Evolutionary conservation across 495 filamentous ascomycete species (phyloP).

Genomic region (Aspergillus ellipticus): DNA sequence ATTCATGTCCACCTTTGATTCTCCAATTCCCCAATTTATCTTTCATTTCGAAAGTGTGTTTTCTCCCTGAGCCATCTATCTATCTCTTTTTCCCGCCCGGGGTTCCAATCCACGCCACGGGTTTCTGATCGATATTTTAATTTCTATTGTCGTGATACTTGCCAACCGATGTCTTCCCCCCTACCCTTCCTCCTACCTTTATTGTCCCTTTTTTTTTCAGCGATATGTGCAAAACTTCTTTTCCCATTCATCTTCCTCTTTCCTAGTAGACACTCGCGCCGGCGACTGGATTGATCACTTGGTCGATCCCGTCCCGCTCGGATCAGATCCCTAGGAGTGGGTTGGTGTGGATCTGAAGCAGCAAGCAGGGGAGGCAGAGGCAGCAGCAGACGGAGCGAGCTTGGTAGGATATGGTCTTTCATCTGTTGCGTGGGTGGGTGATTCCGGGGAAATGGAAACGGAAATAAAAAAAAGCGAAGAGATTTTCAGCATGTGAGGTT

Average conservation of each 20-base stretch:
- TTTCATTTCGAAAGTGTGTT: constrained; percentile 27
- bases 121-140: constrained; percentile 9
- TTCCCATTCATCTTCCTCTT: constrained; percentile 10
- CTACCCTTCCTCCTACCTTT: constrained; percentile 1
- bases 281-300: not conserved
- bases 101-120: constrained; percentile 1
- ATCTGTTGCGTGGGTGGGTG: not conserved
- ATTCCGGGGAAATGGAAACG: too few species aligned
- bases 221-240: constrained; percentile 6
- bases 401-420: not conserved
- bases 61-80: constrained; percentile 12
- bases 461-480: not conserved
- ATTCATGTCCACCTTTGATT: constrained; percentile 12
- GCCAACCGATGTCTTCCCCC: not conserved
- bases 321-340: not conserved
- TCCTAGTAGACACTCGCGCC: constrained; percentile 5
- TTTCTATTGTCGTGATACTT: constrained; percentile 10
- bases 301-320: not conserved
- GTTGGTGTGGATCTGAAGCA: not conserved
- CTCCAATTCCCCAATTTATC: constrained; percentile 11
- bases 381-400: not conserved
- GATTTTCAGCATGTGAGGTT: not conserved
- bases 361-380: not conserved
- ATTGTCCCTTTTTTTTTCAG: constrained; percentile 7
- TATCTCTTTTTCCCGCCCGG: not conserved